Base-by-base conservation (phyloP, 805 yeast genomes). In the Wickerhamomyces sydowiorum region DNA sequence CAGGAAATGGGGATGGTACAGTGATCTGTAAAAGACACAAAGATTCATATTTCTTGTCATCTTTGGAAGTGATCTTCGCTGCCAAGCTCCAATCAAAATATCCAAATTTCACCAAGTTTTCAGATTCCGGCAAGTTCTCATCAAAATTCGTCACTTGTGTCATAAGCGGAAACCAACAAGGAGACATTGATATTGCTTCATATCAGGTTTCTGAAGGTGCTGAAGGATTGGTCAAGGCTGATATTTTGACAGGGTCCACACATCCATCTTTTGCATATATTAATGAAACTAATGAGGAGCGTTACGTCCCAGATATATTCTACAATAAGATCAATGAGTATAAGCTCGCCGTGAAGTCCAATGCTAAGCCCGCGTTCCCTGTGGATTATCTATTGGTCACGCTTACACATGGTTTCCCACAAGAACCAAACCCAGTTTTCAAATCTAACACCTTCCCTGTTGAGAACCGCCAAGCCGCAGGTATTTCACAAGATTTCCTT, bases 61-160 rank as follows among this genome's bases (percentile, higher is more conserved):
- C 96, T n/a, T 64, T 89, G 25, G 99, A 93, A 64, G 79, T 87
- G 8, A 60, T 79, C 13, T 82, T 89, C 74, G 87, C 97, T 1
- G 90, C 96, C 0, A 72, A 75, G 46, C 72, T 85, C 65, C 99
- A 93, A 66, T 57, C 71, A 17, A 65, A 67, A 45, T 69, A 76
- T 54, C 86, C 88, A 17, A 84, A 82, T 57, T 56, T 65, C 15
- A 72, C 86, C 31, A 78, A 76, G 52, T 82, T 79, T 73, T 72
- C 85, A 22, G 76, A 73, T 23, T 61, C 74, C 9, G 86, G 88
- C 3, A 52, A 57, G 22, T 93, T 76, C 59, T 85, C 96, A 14
- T 89, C 97, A 8, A 87, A 88, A 57, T 93, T 88, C 59, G 91
- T 90, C 17, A 91, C 98, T 1, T 90, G 97, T 65, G 91, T 89